phyloP scores from a whole-genome alignment of 73 alveolate genomes.

The Paramecium biaurelia region DNA sequence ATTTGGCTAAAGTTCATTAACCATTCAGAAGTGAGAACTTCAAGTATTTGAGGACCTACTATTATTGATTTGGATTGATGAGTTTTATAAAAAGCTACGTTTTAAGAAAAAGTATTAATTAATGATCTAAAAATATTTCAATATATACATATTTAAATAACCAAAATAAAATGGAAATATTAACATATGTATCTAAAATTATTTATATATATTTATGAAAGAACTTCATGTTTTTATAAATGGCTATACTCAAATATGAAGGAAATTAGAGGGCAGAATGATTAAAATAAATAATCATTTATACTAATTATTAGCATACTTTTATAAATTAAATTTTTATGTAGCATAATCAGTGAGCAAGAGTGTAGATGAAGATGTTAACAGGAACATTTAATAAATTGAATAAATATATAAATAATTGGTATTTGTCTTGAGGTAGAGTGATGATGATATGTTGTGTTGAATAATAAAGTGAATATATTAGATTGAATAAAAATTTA shows the following conservation, averaged over 20 bases:
- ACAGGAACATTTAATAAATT: not conserved
- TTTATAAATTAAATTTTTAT: not conserved
- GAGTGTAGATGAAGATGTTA: not conserved
- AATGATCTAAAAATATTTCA: no score
- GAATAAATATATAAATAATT: not conserved
- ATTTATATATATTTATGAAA: not conserved
- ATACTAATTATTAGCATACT: no score
- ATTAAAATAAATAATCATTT: no score
- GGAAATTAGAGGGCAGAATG: not conserved
- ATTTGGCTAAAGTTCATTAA: no score
- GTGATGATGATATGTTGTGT: not conserved
- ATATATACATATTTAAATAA: not conserved
- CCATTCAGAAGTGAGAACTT: no score
- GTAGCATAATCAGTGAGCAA: not conserved
- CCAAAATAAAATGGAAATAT: not conserved
- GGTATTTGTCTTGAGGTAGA: not conserved
- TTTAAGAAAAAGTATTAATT: no score
- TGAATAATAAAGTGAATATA: not conserved
- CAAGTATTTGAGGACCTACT: no score
- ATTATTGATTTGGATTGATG: no score
- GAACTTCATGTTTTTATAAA: no score
- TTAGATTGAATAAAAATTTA: not conserved
- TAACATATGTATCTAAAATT: not conserved
- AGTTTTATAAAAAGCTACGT: no score
- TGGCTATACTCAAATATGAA: not conserved